Evolutionary conservation across 108 stramenopile genomes (phyloP).

Genomic region (Skeletonema grethae): DNA sequence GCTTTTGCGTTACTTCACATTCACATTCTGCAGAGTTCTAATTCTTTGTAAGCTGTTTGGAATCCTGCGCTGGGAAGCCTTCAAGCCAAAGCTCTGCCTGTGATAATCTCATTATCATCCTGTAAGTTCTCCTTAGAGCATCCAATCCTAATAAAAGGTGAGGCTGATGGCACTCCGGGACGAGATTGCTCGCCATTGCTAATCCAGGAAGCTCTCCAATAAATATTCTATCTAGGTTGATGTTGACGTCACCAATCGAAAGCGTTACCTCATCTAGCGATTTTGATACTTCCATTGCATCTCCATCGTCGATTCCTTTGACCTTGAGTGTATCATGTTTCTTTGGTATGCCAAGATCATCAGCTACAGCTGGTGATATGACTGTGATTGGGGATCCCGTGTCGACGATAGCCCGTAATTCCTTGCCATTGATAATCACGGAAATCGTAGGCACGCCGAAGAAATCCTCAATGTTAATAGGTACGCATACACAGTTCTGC

Average conservation of each 20-base stretch:
- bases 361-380: slow-evolving; percentile 8
- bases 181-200: slow-evolving; percentile 11
- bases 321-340: slow-evolving; percentile 92
- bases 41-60: neutral
- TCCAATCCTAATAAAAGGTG: slow-evolving; percentile 4
- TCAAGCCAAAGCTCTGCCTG: slow-evolving; percentile 5
- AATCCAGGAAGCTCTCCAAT: slow-evolving; percentile 23
- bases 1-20: no score
- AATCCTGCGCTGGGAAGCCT: neutral
- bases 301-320: slow-evolving; percentile 88
- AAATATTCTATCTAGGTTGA: slow-evolving; percentile 1
- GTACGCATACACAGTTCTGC: slow-evolving; percentile 10
- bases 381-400: slow-evolving; percentile 33
- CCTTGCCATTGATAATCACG: slow-evolving; percentile 19
- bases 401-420: slow-evolving; percentile 26
- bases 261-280: slow-evolving; percentile 1
- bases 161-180: neutral
- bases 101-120: neutral
- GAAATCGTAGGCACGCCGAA: slow-evolving; percentile 15
- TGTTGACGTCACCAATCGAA: slow-evolving; percentile 7
- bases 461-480: slow-evolving; percentile 6
- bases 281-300: slow-evolving; percentile 43
- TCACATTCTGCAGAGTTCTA: no score
- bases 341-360: slow-evolving; percentile 29
- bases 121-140: slow-evolving; percentile 1